Conservation (phyloP, 2,329 filamentous ascomycete genomes). For the Aspergillus japonicus region DNA sequence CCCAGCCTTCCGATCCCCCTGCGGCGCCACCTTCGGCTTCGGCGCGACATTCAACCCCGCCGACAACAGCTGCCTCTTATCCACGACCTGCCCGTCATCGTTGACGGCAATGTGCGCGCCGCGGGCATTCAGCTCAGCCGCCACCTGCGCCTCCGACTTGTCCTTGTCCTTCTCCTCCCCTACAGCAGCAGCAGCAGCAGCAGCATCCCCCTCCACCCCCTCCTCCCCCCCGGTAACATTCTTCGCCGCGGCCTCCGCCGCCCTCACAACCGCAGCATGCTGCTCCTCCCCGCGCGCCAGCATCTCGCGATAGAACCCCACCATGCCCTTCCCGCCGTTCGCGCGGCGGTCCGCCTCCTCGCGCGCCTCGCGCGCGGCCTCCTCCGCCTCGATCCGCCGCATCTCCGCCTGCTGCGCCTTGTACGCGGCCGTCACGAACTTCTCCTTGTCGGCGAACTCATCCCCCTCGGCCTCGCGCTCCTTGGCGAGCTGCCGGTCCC, state of each 20-base stretch:
- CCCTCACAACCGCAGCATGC: constrained; percentile 58
- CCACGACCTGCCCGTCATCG: constrained; percentile 64
- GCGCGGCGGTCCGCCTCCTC: constrained; percentile 54
- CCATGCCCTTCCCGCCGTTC: constrained; percentile 55
- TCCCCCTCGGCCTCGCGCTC: constrained; percentile 67
- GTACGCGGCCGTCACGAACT: constrained; percentile 65
- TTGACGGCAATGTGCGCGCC: constrained; percentile 58
- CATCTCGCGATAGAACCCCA: constrained; percentile 60
- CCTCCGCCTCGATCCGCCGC: constrained; percentile 57
- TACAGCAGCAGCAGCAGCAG: no score
- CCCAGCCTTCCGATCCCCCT: constrained; percentile 19
- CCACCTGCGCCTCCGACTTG: constrained; percentile 54
- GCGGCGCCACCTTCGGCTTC: constrained; percentile 46
- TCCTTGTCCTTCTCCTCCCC: constrained; percentile 32
- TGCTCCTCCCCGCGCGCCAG: constrained; percentile 57
- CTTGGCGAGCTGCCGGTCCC: constrained; percentile 59
- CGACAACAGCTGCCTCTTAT: constrained; percentile 61
- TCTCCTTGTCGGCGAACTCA: constrained; percentile 65
- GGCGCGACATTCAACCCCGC: constrained; percentile 62
- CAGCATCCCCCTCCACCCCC: no score
- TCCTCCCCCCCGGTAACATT: constrained; percentile 32
- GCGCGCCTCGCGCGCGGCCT: constrained; percentile 57
- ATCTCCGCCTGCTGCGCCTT: constrained; percentile 64
- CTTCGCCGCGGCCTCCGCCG: constrained; percentile 47
- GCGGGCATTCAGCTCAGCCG: constrained; percentile 53